Evolutionary conservation across 495 filamentous ascomycete species (phyloP).

Genomic region (Neohortaea acidophila): DNA sequence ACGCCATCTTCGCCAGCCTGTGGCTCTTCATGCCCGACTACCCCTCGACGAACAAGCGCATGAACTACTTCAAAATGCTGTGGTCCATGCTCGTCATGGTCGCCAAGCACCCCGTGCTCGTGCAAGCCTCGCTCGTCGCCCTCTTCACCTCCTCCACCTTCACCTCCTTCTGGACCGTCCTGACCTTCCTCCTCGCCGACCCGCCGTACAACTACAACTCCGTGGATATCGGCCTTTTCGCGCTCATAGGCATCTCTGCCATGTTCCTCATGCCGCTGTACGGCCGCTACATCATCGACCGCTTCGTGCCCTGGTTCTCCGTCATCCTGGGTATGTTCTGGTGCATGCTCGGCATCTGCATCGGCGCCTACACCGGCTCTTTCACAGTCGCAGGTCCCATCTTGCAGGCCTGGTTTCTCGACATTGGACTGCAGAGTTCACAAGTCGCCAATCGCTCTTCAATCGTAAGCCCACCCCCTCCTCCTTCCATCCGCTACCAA

Average conservation of each 20-base stretch:
- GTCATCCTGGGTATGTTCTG: conserved; percentile 46
- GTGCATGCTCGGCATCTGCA: conserved; percentile 43
- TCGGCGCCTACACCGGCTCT: conserved; percentile 54
- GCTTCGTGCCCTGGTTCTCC: conserved; percentile 48
- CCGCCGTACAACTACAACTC: conserved; percentile 53
- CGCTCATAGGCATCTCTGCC: conserved; percentile 55
- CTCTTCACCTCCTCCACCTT: conserved; percentile 43
- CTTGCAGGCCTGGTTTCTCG: conserved; percentile 55
- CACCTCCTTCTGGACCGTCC: conserved; percentile 68
- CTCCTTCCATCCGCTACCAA: too few relatives aligned
- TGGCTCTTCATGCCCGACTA: conserved; percentile 73
- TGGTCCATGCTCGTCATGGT: conserved; percentile 46
- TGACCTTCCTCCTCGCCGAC: conserved; percentile 61
- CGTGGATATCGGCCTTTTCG: conserved; percentile 59
- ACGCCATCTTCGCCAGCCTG: conserved; percentile 46
- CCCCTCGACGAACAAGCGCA: conserved; percentile 50
- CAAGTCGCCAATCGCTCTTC: conserved; percentile 60
- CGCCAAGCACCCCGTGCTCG: conserved; percentile 47
- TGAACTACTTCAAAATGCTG: conserved; percentile 54
- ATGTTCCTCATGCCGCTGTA: conserved; percentile 53
- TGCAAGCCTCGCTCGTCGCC: conserved; percentile 47
- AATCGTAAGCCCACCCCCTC: too few relatives aligned
- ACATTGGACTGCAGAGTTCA: conserved; percentile 57
- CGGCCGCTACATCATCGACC: conserved; percentile 55
- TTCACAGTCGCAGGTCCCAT: conserved; percentile 59